These are phyloP conservation scores for Rhizopogon parksii DNA, from an alignment of 1,284 basidiomycete genomes.

Conservation along the genomic window DNA sequence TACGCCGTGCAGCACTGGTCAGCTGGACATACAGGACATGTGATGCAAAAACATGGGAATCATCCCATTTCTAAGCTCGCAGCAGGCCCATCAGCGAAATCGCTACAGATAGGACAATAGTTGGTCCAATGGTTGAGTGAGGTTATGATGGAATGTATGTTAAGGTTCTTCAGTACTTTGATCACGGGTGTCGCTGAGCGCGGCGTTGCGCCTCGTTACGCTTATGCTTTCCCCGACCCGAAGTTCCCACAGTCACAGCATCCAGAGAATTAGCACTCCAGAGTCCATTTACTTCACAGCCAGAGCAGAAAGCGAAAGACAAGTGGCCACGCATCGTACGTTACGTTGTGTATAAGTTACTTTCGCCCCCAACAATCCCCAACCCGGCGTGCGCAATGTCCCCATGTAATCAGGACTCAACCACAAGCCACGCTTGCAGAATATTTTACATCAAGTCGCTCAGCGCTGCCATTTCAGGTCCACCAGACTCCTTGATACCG, in stretches of 20 bases:
- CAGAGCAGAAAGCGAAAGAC: background rate
- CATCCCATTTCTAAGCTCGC: no score
- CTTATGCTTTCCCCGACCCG: no score
- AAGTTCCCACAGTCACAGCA: background rate
- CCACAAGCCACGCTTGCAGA: background rate
- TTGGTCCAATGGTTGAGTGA: no score
- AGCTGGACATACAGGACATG: no score
- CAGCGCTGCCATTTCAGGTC: conserved; percentile 69
- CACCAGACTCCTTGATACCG: conserved; percentile 52
- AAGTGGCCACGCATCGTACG: background rate
- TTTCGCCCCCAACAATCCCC: background rate
- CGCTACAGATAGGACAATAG: no score
- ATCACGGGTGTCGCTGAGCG: no score
- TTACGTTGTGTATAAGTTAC: background rate
- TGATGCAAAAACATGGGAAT: no score
- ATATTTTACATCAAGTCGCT: conserved; percentile 49
- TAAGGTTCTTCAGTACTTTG: no score
- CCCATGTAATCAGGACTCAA: background rate
- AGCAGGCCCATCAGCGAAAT: no score
- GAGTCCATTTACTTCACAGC: background rate
- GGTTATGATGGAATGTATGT: no score
- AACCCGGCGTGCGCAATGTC: background rate
- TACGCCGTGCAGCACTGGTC: no score
- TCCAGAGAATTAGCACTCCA: background rate
- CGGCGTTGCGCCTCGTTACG: no score